Evolutionary conservation across 768 basidiomycete species (phyloP).

Genomic region (Naganishia vaughanmartiniae): DNA sequence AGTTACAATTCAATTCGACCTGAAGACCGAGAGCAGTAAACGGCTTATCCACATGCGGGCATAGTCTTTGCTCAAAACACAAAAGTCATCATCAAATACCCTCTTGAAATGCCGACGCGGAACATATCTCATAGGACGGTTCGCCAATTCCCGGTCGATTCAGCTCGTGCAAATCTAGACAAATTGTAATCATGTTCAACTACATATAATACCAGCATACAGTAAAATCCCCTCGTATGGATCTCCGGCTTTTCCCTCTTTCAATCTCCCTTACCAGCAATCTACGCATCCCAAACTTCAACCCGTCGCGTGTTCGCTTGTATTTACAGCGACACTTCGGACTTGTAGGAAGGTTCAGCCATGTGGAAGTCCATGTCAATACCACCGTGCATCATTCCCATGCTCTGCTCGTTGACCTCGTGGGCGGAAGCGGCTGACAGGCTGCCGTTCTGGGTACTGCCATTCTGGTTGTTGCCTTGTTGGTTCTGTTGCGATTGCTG

Average conservation of each 20-base stretch:
- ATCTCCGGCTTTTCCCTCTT: not conserved
- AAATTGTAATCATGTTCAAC: constrained; percentile 6
- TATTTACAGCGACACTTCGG: not conserved
- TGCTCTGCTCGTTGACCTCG: constrained; percentile 27
- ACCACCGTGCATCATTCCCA: constrained; percentile 33
- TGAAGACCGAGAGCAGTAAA: constrained; percentile 4
- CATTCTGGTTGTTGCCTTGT: not conserved
- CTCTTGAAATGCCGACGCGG: not conserved
- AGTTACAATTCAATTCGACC: constrained; percentile 20
- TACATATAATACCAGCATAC: constrained; percentile 17
- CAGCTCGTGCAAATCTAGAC: constrained; percentile 10
- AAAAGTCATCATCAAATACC: not conserved
- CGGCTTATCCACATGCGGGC: not conserved
- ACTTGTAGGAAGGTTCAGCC: constrained; percentile 5
- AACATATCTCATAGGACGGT: not conserved
- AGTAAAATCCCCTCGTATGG: not conserved
- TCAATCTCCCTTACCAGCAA: not conserved
- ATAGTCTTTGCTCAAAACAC: not conserved
- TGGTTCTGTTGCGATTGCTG: not conserved
- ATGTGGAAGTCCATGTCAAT: constrained; percentile 32
- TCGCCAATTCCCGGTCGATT: not conserved
- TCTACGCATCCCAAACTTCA: not conserved
- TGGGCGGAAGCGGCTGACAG: constrained; percentile 20
- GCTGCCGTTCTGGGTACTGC: not conserved
- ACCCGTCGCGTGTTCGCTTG: not conserved